phyloP scores from a whole-genome alignment of 371 early-diverging fungal species.

The Entomophthora muscae region DNA sequence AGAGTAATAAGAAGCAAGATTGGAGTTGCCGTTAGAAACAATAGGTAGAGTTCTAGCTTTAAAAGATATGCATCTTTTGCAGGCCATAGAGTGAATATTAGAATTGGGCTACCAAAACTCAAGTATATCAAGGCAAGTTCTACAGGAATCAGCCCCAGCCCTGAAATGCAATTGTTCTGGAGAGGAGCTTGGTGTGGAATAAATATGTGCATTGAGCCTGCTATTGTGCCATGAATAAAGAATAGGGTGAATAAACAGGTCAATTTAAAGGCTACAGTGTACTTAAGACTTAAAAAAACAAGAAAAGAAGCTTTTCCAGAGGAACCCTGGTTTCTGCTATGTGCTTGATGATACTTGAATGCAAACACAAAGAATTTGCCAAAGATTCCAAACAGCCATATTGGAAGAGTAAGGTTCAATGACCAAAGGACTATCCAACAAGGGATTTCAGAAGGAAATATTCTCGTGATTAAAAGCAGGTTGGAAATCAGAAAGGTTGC shows the following conservation, averaged over 20 bases:
- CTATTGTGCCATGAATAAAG: neutral
- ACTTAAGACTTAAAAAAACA: neutral
- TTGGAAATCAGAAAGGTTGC: neutral
- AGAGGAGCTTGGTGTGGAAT: neutral
- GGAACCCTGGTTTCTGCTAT: neutral
- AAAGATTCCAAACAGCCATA: neutral
- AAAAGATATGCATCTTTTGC: slow-evolving; percentile 2
- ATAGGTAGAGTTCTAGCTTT: neutral
- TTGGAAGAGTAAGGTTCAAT: neutral
- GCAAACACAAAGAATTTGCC: slow-evolving; percentile 4
- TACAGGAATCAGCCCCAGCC: neutral
- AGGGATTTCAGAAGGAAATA: neutral
- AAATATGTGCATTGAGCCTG: neutral
- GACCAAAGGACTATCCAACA: slow-evolving; percentile 1
- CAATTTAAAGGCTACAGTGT: neutral
- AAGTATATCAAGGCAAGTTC: neutral
- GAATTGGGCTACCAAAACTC: neutral
- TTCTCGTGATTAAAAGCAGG: neutral
- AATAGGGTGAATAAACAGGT: neutral
- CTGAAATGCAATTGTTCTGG: neutral
- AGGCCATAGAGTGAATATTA: neutral
- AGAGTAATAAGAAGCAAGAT: neutral
- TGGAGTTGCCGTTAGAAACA: neutral
- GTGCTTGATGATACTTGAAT: neutral
- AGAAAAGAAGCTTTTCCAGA: neutral